Evolutionary conservation across 495 filamentous ascomycete species (phyloP).

Genomic region (Emericellopsis terricola): DNA sequence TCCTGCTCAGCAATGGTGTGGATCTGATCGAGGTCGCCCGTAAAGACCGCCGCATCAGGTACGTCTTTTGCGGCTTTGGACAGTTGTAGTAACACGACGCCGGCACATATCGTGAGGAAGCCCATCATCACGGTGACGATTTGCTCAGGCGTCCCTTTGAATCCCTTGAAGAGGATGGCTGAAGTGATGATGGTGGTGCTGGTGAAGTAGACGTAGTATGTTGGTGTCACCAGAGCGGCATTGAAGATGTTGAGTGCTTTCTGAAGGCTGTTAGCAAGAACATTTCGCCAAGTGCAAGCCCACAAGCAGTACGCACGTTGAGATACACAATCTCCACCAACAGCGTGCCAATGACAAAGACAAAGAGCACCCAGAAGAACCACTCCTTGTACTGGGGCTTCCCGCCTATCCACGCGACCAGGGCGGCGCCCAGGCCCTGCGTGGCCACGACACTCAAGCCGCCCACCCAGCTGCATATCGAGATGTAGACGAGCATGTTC

Average conservation of each 20-base stretch:
- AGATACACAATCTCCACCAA: constrained; percentile 87
- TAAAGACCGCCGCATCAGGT: constrained; percentile 82
- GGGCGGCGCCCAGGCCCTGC: constrained; percentile 82
- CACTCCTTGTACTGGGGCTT: constrained; percentile 83
- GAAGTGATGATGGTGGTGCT: constrained; percentile 87
- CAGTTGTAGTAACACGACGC: constrained; percentile 92
- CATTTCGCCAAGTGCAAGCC: no score
- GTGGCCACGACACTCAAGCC: constrained; percentile 90
- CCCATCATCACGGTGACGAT: constrained; percentile 87
- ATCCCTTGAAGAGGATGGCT: constrained; percentile 81
- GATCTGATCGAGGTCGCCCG: constrained; percentile 85
- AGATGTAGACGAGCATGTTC: constrained; percentile 94
- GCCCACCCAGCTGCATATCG: constrained; percentile 86
- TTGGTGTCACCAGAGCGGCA: constrained; percentile 89
- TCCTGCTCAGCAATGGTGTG: constrained; percentile 87
- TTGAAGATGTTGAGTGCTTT: constrained; percentile 99
- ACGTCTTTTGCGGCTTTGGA: constrained; percentile 97
- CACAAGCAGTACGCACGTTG: constrained; percentile 53
- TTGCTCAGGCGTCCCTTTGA: constrained; percentile 65
- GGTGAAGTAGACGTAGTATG: constrained; percentile 97
- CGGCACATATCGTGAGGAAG: constrained; percentile 85
- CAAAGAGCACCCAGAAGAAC: constrained; percentile 85
- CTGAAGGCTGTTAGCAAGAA: constrained; percentile 39
- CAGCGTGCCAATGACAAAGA: constrained; percentile 76
- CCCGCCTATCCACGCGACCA: constrained; percentile 70